phyloP scores from a whole-genome alignment of 129 eudicot genomes.

The sunflower (Helianthus annuus) region HanXRQr2.0-SUNRISE NC_035435.2:42785724-42786223 shows the following conservation, averaged over 20 bases:
- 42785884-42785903: constrained; percentile 26
- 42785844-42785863: not conserved
- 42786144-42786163: too few relatives aligned
- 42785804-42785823: too few relatives aligned
- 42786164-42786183: too few relatives aligned
- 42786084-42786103: not conserved
- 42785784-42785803: too few relatives aligned
- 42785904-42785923: constrained; percentile 29
- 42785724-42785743: too few relatives aligned
- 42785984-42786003: constrained; percentile 21
- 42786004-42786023: constrained; percentile 6
- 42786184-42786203: too few relatives aligned
- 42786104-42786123: too few relatives aligned
- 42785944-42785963: constrained; percentile 37
- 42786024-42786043: not conserved
- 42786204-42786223: too few relatives aligned
- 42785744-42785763: too few relatives aligned
- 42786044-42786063: constrained; percentile 9
- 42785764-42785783: too few relatives aligned
- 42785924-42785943: constrained; percentile 32
- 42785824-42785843: too few relatives aligned
- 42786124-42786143: too few relatives aligned
- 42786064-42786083: not conserved
- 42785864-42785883: constrained; percentile 34
- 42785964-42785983: constrained; percentile 44